Evolutionary conservation across 2,329 filamentous ascomycete genomes (phyloP), one percentile per base, ranked within the genome.

Genomic region (Paecilomyces sp.): DNA sequence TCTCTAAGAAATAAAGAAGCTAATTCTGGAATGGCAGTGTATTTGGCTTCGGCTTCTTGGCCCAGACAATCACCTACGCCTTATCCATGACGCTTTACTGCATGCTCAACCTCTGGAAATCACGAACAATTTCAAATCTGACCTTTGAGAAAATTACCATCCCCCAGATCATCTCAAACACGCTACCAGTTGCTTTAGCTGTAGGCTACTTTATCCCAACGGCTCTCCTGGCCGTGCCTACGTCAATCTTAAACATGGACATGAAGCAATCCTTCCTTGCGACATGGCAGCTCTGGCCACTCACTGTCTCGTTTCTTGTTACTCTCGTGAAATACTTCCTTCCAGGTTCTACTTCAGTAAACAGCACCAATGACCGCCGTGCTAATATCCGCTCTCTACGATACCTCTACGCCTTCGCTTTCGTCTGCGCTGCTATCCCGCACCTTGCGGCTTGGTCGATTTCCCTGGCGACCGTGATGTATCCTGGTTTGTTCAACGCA

Each of bases 201-300:
- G 41, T 81, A 1, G 77, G 77, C 7, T 83, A 76, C 63, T 64
- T 79, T 47, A 54, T 81, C 1, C 82, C 81, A 0, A 73, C 76
- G 0, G 58, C 77, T 24, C 62, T 78, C 3, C 77, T 82, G 72
- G 66, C 71, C 11, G 66, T 82, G 3, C 78, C 79, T 1, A 70
- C 74, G 0, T 66, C 65, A 0, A 24, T 73, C 1, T 63, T 80
- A 13, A 72, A 73, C 1, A 65, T 74, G 15, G 68, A 74, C n/a
- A 69, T 72, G 12, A 82, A 81, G 62, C 81, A 83, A 64, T 70
- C 72, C 24, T 74, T 77, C 59, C 79, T 81, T 28, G 78, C 79
- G 1, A 63, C 79, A 54, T 83, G 82, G 79, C 80, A 83, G 62
- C 69, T 75, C 3, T 83, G 81, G 69, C 80, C 82, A 0, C 65